A percentile compares a stretch with the other conserved stretches of the same genome.
These are phyloP conservation scores for Mycena venus DNA, from an alignment of 768 basidiomycete genomes.

Conservation along the genomic window DNA sequence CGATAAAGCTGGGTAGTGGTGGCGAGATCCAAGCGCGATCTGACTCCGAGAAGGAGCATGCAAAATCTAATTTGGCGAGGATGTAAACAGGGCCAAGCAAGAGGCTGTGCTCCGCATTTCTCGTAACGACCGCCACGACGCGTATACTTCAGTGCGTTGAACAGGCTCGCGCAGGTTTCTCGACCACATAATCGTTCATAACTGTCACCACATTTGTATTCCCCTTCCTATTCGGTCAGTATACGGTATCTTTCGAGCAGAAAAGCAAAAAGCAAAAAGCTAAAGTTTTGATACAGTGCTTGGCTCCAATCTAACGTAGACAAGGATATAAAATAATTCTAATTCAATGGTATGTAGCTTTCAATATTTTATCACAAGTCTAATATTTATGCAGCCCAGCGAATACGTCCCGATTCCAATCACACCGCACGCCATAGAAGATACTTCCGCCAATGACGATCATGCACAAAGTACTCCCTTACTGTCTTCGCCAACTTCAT, in stretches of 20 bases:
- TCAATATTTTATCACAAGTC: not conserved
- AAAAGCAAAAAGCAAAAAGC: too few relatives aligned
- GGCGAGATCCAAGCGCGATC: not conserved
- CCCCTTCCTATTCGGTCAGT: not conserved
- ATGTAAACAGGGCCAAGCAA: not conserved
- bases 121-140: not conserved
- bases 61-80: not conserved
- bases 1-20: not conserved
- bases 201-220: not conserved
- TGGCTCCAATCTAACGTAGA: too few relatives aligned
- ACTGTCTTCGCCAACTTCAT: not conserved
- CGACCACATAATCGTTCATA: not conserved
- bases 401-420: constrained; percentile 13
- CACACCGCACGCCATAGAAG: not conserved
- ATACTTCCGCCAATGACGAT: not conserved
- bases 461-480: constrained; percentile 3
- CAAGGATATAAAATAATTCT: not conserved
- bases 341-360: not conserved
- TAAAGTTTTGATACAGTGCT: not conserved
- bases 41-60: not conserved
- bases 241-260: not conserved
- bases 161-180: not conserved
- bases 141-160: too few relatives aligned
- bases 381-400: not conserved
- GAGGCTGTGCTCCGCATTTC: not conserved